Percentiles rank a stretch among this genome's conserved stretches.
phyloP scores from a whole-genome alignment of 495 filamentous ascomycete species.

The Neurospora tetraspora region DNA sequence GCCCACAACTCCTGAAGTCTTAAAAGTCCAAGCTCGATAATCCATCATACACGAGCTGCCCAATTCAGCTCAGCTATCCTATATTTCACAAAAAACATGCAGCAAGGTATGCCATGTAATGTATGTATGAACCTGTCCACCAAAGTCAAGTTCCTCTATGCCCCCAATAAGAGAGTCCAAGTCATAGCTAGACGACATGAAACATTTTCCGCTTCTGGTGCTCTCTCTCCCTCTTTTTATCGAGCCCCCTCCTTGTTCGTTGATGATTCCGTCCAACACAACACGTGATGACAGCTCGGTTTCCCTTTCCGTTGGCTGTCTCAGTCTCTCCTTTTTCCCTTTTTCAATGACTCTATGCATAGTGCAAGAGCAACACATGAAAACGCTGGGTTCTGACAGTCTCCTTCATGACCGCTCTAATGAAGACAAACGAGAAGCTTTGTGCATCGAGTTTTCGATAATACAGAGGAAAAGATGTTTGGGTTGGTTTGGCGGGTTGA shows the following conservation, averaged over 20 bases:
- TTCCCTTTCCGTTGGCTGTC: no score
- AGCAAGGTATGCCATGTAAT: neutral
- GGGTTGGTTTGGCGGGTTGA: neutral
- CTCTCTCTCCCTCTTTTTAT: neutral
- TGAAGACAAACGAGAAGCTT: neutral
- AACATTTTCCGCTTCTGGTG: neutral
- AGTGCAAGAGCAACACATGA: neutral
- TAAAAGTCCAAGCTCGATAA: no score
- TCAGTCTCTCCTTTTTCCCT: no score
- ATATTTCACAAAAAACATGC: neutral
- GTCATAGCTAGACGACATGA: neutral
- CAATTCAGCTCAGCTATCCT: neutral
- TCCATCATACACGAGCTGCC: neutral
- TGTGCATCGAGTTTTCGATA: neutral
- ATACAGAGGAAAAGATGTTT: neutral
- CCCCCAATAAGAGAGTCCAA: neutral
- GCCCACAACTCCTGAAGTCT: no score
- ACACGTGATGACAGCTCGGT: no score
- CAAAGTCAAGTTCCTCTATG: neutral
- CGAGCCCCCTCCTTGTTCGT: no score
- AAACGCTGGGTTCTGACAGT: neutral
- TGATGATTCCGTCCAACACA: no score
- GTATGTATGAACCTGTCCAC: neutral
- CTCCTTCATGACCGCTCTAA: neutral
- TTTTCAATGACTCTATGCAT: neutral